Evolutionary conservation across 345 rosid genomes (phyloP), one percentile per base, ranked within the genome.

Genomic region (Adansonia digitata): DNA sequence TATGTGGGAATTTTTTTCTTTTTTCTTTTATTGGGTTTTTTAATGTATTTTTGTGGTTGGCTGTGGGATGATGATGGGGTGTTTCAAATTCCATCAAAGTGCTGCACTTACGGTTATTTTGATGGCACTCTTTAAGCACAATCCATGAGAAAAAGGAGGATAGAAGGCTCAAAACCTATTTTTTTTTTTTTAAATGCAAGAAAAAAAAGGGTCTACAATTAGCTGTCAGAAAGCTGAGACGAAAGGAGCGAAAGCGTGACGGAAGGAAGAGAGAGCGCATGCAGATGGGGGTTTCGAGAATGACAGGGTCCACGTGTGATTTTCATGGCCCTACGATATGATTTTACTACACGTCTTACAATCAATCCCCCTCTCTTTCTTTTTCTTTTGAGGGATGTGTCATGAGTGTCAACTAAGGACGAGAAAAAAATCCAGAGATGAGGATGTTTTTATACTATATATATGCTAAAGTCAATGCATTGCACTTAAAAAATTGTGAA

Each of bases 221-320:
- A 57, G 62, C 67, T 76, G 73, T 80, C n/a, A 7, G 46, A 48
- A 66, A 59, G 81, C 74, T 90, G 89, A 87, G 78, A 66, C 79
- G 72, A 73, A 64, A 66, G 81, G 69, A 72, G 77, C 90, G 90
- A 84, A 84, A 86, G 91, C 92, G 79, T 90, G 92, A 85, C 92
- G 91, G 71, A 69, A 75, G 77, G 68, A 68, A 42, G 79, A 42
- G 77, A 43, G 53, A 83, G 77, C 77, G 84, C 90, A 83, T 83
- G 85, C 90, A 87, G 14, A 77, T 42, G 52, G 67, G 43, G 29
- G 61, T 26, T 61, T 57, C 80, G 42, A 67, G 81, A 60, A 77
- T 17, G 75, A 83, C 73, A 74, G 27, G 75, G 76, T 84, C 89
- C 89, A 85, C 88, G 87, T 89, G 88, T 83, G 88, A 81, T 80